Base-by-base conservation (phyloP, 2,329 filamentous ascomycete genomes). In the Scorias spongiosa region DNA sequence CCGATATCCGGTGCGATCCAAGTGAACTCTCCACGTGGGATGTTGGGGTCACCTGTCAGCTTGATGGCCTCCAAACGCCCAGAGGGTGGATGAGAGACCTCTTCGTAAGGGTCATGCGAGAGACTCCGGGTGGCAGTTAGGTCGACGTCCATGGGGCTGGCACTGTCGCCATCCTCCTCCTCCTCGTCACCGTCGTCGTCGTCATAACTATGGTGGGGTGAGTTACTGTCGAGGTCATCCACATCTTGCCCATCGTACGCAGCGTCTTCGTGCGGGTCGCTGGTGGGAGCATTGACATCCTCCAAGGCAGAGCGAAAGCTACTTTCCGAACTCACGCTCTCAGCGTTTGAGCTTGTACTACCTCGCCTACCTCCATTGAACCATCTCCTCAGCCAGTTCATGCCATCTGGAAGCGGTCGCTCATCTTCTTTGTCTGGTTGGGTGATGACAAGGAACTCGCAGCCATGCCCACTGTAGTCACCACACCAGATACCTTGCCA, bases 401-500 rank as follows among this genome's bases (percentile, higher is more conserved):
- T 57, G 20, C 57, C 55, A 17, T 58, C 52, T 0, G 68, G 67
- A 5, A 71, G 46, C 0, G 67, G 63, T 8, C 40, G 45, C 36
- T 57, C 56, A 7, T 54, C 51, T 0, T 59, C 57, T 34, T 68
- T 59, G 42, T 81, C 78, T 0, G 78, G 78, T 56, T 98, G 91
- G 52, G 86, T 69, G 39, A 96, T 67, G 10, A 93, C 68, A 4
- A 96, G 57, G 44, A 95, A 94, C 61, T 96, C 89, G 59, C 82
- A 88, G 1, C 88, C 87, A 54, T 96, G 88, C 0, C 76, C 78
- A 20, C 78, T 81, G 56, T 94, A 95, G 59, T 95, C 88, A 1
- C 88, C 88, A 12, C 87, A 81, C 83, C 85, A 96, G 28, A 98
- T 85, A 0, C 89, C 89, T 49, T 86, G 78, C 68, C 80, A 95